These are phyloP conservation scores for Pseudogymnoascus sp. DNA, from an alignment of 2,329 filamentous ascomycete species.

Conservation along the genomic window DNA sequence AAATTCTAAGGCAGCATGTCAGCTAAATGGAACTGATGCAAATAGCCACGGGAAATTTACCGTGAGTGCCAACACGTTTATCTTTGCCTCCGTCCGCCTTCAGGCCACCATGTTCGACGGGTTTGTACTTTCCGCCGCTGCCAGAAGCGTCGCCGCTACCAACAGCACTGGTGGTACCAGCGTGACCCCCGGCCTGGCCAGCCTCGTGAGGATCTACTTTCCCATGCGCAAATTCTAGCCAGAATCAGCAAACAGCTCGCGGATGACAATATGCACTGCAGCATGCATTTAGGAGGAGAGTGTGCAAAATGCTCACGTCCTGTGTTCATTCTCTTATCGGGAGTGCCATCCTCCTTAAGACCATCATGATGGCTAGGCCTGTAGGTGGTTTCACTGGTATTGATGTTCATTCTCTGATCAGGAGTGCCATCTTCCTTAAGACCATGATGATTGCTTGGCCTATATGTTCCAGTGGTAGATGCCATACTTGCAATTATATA, in stretches of 20 bases:
- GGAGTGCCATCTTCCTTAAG: slow-evolving; percentile 35
- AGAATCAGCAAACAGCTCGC: background rate
- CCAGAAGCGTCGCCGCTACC: slow-evolving; percentile 10
- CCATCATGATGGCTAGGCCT: slow-evolving; percentile 30
- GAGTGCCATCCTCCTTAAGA: slow-evolving; percentile 35
- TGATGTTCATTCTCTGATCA: slow-evolving; percentile 26
- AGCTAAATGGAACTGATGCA: background rate
- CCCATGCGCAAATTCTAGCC: slow-evolving; percentile 28
- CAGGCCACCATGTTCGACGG: slow-evolving; percentile 30
- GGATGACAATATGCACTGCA: background rate
- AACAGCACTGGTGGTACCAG: slow-evolving; percentile 9
- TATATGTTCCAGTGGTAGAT: slow-evolving; percentile 2
- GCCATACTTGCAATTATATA: background rate
- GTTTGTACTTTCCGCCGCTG: slow-evolving; percentile 5
- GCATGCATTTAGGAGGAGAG: background rate
- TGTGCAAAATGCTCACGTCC: background rate
- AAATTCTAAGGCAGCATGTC: slow-evolving; percentile 24
- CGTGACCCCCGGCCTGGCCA: slow-evolving; percentile 29
- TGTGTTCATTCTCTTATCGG: slow-evolving; percentile 34
- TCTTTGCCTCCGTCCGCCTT: slow-evolving; percentile 31
- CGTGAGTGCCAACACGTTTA: slow-evolving; percentile 29
- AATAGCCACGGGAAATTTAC: background rate
- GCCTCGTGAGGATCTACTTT: slow-evolving; percentile 32
- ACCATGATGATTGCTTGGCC: slow-evolving; percentile 30
- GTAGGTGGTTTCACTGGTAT: background rate